phyloP scores from a whole-genome alignment of 768 basidiomycete species.

The Crepidotus variabilis region DNA sequence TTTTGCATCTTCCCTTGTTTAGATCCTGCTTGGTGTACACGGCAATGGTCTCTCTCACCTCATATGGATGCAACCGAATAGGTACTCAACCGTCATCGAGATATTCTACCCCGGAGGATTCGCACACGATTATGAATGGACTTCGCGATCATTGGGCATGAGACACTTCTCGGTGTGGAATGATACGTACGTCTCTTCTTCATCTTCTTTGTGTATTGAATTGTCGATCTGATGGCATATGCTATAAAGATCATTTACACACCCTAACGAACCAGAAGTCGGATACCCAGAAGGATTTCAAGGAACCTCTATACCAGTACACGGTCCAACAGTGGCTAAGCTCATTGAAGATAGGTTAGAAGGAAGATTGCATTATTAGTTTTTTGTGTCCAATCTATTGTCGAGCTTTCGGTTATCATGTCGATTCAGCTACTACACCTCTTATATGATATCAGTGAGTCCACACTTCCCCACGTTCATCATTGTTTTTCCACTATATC shows the following conservation, averaged over 20 bases:
- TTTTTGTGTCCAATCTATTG: background rate
- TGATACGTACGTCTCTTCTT: conserved; percentile 46
- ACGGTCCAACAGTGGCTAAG: conserved; percentile 55
- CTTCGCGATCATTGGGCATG: conserved; percentile 61
- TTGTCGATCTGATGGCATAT: background rate
- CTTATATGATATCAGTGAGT: no score
- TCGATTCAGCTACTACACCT: no score
- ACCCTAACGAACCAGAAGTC: conserved; percentile 37
- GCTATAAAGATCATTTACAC: conserved; percentile 28
- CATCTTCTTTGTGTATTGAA: background rate
- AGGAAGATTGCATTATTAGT: conserved; percentile 11
- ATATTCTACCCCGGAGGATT: conserved; percentile 75
- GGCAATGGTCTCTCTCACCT: conserved; percentile 77
- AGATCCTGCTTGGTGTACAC: conserved; percentile 66
- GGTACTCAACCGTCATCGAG: conserved; percentile 72
- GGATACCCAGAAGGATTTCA: conserved; percentile 78
- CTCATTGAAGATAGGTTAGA: conserved; percentile 53
- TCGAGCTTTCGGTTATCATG: no score
- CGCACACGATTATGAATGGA: conserved; percentile 81
- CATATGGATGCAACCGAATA: conserved; percentile 69
- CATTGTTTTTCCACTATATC: no score
- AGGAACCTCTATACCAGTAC: conserved; percentile 61
- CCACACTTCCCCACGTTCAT: no score
- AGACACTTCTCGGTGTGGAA: conserved; percentile 74
- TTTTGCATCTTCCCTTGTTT: conserved; percentile 4